These are phyloP conservation scores for Rostrohypoxylon terebratum DNA, from an alignment of 495 filamentous ascomycete genomes.

Conservation along the genomic window DNA sequence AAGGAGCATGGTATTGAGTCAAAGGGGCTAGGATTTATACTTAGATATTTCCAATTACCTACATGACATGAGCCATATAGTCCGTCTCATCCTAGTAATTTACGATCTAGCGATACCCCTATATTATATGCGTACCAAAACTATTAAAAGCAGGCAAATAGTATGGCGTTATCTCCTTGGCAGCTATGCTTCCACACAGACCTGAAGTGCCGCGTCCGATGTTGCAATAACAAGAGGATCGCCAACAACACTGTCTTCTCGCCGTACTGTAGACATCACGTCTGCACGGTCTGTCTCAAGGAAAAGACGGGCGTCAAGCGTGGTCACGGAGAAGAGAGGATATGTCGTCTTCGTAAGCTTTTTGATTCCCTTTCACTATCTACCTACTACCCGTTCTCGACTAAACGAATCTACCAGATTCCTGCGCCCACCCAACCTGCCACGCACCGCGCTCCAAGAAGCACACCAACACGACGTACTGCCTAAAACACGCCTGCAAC, in stretches of 20 bases:
- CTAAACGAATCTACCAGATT: conserved; percentile 13
- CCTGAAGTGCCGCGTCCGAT: conserved; percentile 30
- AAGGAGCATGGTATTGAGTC: neutral
- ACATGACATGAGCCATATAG: neutral
- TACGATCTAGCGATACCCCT: neutral
- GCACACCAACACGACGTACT: conserved; percentile 25
- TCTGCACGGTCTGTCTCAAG: conserved; percentile 23
- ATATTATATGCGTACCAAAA: neutral
- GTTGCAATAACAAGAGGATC: conserved; percentile 36
- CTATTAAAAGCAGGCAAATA: neutral
- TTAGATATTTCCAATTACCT: neutral
- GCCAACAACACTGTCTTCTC: conserved; percentile 5
- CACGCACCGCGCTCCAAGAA: conserved; percentile 25
- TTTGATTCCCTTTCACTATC: neutral
- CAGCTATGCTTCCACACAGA: conserved; percentile 43
- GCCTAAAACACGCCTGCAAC: conserved; percentile 30
- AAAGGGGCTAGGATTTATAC: conserved; percentile 1
- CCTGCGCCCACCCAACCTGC: conserved; percentile 23
- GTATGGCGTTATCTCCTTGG: conserved; percentile 37
- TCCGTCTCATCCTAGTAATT: neutral
- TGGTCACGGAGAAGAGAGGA: conserved; percentile 38
- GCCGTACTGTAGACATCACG: conserved; percentile 33
- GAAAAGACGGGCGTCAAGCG: conserved; percentile 25
- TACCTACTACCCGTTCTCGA: neutral
- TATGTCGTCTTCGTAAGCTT: conserved; percentile 36